These are phyloP conservation scores for Salix purpurea DNA, from an alignment of 345 rosid species.

Conservation along the genomic window DNA sequence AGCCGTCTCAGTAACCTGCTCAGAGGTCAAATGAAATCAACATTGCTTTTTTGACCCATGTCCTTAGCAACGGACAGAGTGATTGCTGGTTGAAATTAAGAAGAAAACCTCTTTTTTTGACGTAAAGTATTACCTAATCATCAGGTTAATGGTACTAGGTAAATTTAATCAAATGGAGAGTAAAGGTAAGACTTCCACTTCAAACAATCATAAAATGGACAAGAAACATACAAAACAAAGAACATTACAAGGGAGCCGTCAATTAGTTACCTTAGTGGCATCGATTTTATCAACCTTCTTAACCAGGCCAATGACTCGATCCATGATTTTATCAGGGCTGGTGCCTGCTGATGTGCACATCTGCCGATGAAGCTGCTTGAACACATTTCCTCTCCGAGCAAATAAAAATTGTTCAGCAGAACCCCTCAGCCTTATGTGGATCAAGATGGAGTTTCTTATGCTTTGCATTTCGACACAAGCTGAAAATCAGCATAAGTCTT, in stretches of 20 bases:
- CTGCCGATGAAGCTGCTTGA: slow-evolving; percentile 21
- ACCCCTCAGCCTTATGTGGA: slow-evolving; percentile 44
- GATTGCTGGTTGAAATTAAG: neutral
- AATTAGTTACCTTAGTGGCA: slow-evolving; percentile 40
- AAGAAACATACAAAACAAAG: neutral
- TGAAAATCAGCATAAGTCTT: neutral
- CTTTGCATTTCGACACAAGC: slow-evolving; percentile 34
- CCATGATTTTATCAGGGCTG: slow-evolving; percentile 36
- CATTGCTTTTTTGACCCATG: neutral
- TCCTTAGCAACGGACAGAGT: neutral
- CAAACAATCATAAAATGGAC: neutral
- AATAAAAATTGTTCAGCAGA: slow-evolving; percentile 2
- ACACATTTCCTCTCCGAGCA: slow-evolving; percentile 15
- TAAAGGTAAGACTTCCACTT: neutral
- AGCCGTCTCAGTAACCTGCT: slow-evolving; percentile 55
- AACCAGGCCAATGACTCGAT: slow-evolving; percentile 42
- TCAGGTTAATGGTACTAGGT: neutral
- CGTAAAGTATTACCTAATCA: neutral
- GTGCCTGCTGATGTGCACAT: slow-evolving; percentile 26
- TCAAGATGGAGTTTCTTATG: slow-evolving; percentile 37
- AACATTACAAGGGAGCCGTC: neutral
- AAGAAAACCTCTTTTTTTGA: neutral
- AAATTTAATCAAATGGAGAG: neutral
- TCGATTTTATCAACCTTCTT: slow-evolving; percentile 56
- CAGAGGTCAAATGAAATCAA: neutral